Base-by-base conservation (phyloP, 2,329 filamentous ascomycete species). In the Fusarium sp. region DNA sequence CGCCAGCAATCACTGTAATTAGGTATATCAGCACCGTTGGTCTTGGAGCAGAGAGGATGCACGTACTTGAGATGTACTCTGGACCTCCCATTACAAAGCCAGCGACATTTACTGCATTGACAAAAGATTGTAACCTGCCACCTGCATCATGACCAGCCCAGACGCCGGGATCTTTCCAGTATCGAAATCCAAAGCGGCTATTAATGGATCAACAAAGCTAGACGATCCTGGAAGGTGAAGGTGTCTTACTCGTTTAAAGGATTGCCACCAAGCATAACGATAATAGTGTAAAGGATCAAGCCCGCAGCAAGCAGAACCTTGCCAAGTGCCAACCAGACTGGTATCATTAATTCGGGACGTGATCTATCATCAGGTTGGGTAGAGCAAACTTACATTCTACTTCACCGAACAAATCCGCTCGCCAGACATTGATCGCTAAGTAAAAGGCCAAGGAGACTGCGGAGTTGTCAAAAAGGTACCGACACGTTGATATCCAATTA, bases 211-310 rank as follows among this genome's bases (percentile, higher is more conserved):
- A 9, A 20, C 13, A 47, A n/a, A 4, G 6, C 16, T 10, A 16
- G 1, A 9, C 8, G 23, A 11, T 2, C 8, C 12, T 16, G 6
- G 11, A 4, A 20, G 3, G 16, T 4, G 18, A 23, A 20, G 8
- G 16, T 15, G n/a, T 40, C 49, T 18, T 23, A 52, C 50, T 53
- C 50, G 2, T 44, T 26, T 3, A 44, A 75, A 0, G 92, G 92
- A 69, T 94, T 94, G 16, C 90, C 91, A 30, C 91, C 92, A 10
- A 92, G 81, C 89, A 93, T 93, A 42, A 87, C 89, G 69, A 94
- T 84, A 74, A 94, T 90, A 9, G 92, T 93, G 79, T 90, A 93
- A 69, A 84, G 78, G 74, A 92, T 89, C 52, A 92, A 80, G n/a
- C 88, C 86, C 62, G 88, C 80, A 68, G 90, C 89, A 40, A 92